Percentiles rank a stretch among this genome's conserved stretches.
Conservation (phyloP, 2,329 filamentous ascomycete species). For the Neopestalotiopsis sp. region DNA sequence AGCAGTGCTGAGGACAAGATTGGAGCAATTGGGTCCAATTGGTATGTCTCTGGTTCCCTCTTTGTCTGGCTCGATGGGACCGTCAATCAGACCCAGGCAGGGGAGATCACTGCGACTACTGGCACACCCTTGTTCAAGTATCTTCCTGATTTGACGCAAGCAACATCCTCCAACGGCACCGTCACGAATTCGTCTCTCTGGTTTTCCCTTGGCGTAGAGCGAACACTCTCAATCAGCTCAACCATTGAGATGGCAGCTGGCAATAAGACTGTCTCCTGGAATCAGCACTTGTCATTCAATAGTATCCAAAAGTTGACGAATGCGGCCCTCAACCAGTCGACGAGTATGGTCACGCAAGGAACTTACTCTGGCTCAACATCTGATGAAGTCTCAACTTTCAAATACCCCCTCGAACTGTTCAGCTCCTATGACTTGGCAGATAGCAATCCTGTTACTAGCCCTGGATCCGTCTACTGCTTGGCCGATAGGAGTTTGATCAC, state of each 20-base stretch:
- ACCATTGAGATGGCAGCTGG: slow-evolving; percentile 28
- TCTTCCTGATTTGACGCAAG: slow-evolving; percentile 28
- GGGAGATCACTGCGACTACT: slow-evolving; percentile 26
- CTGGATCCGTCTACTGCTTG: slow-evolving; percentile 36
- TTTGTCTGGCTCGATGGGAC: slow-evolving; percentile 65
- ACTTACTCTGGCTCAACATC: slow-evolving; percentile 30
- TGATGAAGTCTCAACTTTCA: slow-evolving; percentile 30
- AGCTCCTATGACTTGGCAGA: slow-evolving; percentile 36
- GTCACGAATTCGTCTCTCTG: slow-evolving; percentile 36
- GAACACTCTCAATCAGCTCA: slow-evolving; percentile 34
- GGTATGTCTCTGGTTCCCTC: slow-evolving; percentile 70
- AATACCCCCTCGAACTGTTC: slow-evolving; percentile 38
- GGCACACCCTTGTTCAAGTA: slow-evolving; percentile 31
- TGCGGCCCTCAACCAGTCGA: slow-evolving; percentile 35
- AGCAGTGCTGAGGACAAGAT: slow-evolving; percentile 47
- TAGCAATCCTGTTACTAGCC: slow-evolving; percentile 32
- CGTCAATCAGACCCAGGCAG: slow-evolving; percentile 32
- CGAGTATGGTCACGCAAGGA: slow-evolving; percentile 34
- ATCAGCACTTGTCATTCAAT: slow-evolving; percentile 34
- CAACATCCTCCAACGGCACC: slow-evolving; percentile 26
- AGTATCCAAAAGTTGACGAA: slow-evolving; percentile 40
- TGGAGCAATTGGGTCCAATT: slow-evolving; percentile 61
- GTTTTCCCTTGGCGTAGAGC: slow-evolving; percentile 32
- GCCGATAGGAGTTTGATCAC: slow-evolving; percentile 35
- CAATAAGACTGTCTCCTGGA: slow-evolving; percentile 30